phyloP scores from a whole-genome alignment of 1,139 yeast species.

The Hansenula sp. region DNA sequence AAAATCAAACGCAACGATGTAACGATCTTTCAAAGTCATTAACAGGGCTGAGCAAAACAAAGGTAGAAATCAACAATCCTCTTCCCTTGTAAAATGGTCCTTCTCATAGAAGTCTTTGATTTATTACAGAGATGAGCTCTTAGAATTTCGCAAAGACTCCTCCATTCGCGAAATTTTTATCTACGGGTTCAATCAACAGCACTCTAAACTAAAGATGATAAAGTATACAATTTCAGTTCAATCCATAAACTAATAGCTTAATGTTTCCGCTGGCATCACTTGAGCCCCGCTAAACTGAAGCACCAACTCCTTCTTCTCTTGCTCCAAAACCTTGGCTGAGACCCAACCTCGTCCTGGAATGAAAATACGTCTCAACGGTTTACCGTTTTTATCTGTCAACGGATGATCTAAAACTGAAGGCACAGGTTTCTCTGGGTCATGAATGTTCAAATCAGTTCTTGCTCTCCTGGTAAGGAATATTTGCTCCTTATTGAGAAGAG shows the following conservation, averaged over 20 bases:
- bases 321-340: constrained; percentile 32
- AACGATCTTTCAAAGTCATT: neutral
- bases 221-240: no score
- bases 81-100: no score
- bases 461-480: constrained; percentile 5
- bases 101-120: neutral
- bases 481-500: neutral
- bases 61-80: neutral
- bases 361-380: constrained; percentile 40
- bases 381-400: constrained; percentile 29
- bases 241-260: neutral
- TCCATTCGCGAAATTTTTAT: neutral
- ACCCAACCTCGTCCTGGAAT: constrained; percentile 57
- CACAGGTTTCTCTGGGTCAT: constrained; percentile 17
- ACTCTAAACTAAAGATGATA: no score
- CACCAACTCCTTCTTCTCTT: constrained; percentile 22
- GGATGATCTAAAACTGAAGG: constrained; percentile 25
- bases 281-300: neutral
- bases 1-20: neutral
- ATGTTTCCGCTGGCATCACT: neutral
- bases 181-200: neutral
- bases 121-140: no score
- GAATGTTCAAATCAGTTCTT: constrained; percentile 21
- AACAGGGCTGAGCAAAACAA: neutral
- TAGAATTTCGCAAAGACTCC: neutral